Conservation (phyloP, 2,329 filamentous ascomycete species). For the Aspergillus sp. region DNA sequence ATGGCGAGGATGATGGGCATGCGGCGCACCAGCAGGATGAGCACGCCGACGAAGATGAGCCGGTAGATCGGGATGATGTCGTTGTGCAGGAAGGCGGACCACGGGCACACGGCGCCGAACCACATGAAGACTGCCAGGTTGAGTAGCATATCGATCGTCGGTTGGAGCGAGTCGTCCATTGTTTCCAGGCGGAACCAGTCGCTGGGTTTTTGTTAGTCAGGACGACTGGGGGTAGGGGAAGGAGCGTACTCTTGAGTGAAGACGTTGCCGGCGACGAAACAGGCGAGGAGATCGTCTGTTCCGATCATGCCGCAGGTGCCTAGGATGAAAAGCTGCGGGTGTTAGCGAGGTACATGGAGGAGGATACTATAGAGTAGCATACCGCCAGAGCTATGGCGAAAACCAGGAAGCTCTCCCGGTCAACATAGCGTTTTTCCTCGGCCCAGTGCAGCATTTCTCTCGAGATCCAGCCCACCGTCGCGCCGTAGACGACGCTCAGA, state of each 20-base stretch:
- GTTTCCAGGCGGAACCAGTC: constrained; percentile 93
- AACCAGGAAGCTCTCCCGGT: constrained; percentile 82
- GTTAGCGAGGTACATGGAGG: constrained; percentile 7
- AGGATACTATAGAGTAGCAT: constrained; percentile 30
- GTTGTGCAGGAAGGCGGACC: constrained; percentile 68
- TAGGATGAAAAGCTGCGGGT: constrained; percentile 68
- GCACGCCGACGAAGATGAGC: constrained; percentile 69
- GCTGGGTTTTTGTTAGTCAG: constrained; percentile 27
- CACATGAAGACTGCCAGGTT: constrained; percentile 88
- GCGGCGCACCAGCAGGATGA: constrained; percentile 75
- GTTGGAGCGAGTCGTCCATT: constrained; percentile 85
- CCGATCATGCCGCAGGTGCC: constrained; percentile 86
- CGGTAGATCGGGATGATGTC: constrained; percentile 70
- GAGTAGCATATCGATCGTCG: constrained; percentile 90
- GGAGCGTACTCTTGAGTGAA: constrained; percentile 77
- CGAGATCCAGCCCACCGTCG: constrained; percentile 73
- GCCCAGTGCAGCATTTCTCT: constrained; percentile 83
- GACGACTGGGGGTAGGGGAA: background rate
- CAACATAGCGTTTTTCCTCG: constrained; percentile 76
- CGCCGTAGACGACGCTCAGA: constrained; percentile 75
- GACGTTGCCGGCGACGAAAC: constrained; percentile 86
- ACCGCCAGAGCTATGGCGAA: constrained; percentile 80
- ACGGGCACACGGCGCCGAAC: constrained; percentile 84
- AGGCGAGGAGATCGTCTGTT: constrained; percentile 85
- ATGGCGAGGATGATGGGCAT: constrained; percentile 73